A percentile compares a stretch with the other conserved stretches of the same genome.
Evolutionary conservation across 2,329 filamentous ascomycete species (phyloP).

Genomic region (Xylariaceae sp.): DNA sequence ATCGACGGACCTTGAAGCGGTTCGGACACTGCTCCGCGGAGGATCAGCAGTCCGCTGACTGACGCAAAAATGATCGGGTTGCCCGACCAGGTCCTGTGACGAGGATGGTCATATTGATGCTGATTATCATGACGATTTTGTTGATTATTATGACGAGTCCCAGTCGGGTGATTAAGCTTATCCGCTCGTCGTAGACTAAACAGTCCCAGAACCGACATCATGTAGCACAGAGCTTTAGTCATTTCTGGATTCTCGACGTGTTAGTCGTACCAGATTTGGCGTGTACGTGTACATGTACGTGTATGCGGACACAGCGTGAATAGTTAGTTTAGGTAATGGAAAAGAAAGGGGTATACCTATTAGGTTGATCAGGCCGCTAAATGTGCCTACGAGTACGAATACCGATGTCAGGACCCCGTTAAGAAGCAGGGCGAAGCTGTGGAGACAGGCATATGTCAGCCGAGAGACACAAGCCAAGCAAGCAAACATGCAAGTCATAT

Average conservation of each 20-base stretch:
- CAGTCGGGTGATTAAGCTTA: no score
- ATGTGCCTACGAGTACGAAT: slow-evolving; percentile 24
- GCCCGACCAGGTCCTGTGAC: slow-evolving; percentile 23
- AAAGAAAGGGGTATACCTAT: slow-evolving; percentile 20
- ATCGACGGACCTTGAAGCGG: slow-evolving; percentile 28
- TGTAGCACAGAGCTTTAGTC: slow-evolving; percentile 25
- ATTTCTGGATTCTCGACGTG: slow-evolving; percentile 22
- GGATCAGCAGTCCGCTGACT: slow-evolving; percentile 25
- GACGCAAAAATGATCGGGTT: slow-evolving; percentile 27
- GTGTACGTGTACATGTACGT: neutral
- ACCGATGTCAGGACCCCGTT: slow-evolving; percentile 23
- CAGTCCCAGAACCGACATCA: slow-evolving; percentile 25
- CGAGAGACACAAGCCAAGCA: no score
- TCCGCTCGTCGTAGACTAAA: slow-evolving; percentile 23
- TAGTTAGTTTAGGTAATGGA: no score
- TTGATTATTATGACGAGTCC: no score
- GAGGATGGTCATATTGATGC: no score
- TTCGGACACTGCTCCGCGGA: slow-evolving; percentile 26
- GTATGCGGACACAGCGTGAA: slow-evolving; percentile 8
- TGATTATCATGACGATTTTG: no score
- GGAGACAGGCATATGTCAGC: neutral
- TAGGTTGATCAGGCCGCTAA: slow-evolving; percentile 26
- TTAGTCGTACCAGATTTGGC: slow-evolving; percentile 13
- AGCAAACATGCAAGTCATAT: no score
- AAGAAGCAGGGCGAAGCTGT: slow-evolving; percentile 22